Evolutionary conservation across 2,329 filamentous ascomycete genomes (phyloP).

Genomic region (Diaporthe helianthi): DNA sequence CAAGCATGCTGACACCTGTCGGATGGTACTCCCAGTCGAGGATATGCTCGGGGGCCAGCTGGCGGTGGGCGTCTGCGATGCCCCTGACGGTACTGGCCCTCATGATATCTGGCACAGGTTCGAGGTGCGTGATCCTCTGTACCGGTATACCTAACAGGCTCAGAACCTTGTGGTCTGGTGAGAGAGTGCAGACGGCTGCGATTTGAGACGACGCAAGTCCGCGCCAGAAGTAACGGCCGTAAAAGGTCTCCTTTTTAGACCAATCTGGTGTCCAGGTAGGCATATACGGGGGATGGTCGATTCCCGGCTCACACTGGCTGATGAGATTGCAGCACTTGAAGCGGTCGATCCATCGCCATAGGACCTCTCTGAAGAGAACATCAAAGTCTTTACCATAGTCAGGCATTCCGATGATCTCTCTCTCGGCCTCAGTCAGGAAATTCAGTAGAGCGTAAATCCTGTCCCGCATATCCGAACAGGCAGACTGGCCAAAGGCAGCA

Average conservation of each 20-base stretch:
- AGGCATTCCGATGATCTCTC: constrained; percentile 36
- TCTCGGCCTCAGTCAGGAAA: neutral
- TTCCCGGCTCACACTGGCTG: constrained; percentile 2
- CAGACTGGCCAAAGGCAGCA: neutral
- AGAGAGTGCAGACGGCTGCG: neutral
- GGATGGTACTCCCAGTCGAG: neutral
- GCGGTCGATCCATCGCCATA: neutral
- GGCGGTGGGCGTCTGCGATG: neutral
- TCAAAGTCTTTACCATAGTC: constrained; percentile 29
- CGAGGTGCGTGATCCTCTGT: neutral
- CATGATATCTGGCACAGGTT: neutral
- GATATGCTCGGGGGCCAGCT: no score
- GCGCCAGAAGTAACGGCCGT: neutral
- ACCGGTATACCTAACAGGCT: neutral
- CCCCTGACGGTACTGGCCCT: neutral
- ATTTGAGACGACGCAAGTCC: neutral
- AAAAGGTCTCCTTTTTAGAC: neutral
- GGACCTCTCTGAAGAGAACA: neutral
- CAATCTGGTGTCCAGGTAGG: neutral
- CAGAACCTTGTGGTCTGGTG: neutral
- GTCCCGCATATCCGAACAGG: constrained; percentile 11
- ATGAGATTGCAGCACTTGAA: constrained; percentile 2
- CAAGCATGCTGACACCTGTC: neutral
- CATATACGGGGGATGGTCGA: no score
- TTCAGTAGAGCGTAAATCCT: constrained; percentile 16